Base-by-base conservation (phyloP, 2,329 filamentous ascomycete species). In the Diplodia scrobiculata region DNA sequence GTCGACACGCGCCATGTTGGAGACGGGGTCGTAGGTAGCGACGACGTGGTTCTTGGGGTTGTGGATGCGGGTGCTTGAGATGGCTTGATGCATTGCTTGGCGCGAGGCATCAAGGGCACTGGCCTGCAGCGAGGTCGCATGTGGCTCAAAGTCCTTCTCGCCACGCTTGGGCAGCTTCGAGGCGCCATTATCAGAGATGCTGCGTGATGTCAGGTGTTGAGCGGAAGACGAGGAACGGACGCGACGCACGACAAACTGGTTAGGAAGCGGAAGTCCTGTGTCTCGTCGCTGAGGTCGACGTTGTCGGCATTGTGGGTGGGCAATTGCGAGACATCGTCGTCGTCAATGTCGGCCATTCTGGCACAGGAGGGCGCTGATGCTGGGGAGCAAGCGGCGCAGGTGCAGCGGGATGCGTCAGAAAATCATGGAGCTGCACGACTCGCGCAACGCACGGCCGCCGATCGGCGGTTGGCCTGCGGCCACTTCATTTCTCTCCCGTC, bases 141-240 rank as follows among this genome's bases (percentile, higher is more conserved):
- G 92, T 32, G 91, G 89, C 79, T 98, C 95, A 76, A 97, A 99
- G 80, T 99, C 95, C 78, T 99, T 99, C 76, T 96, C 92, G 68
- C 95, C 95, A 69, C 92, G 91, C 70, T 94, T 92, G 41, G 96
- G 92, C 11, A 93, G 84, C 71, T 87, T 86, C 81, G 80, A 72
- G n/a, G 68, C 67, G 63, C 72, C 70, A 55, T 68, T 70, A 52
- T 71, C 71, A 50, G 71, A 68, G 48, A 68, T 67, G 41, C 73
- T 75, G 66, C 66, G 51, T 13, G 50, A 14, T 19, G 65, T 68
- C 19, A 63, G 17, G 38, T 38, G 48, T 38, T 13, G 36, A n/a
- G 21, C 34, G 13, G 67, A 51, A 27, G 19, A 60, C 45, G 41
- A 29, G 52, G 50, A 14, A 21, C 58, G 19, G 27, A 38, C 52